These are phyloP conservation scores for Penicillium canescens DNA, from an alignment of 495 filamentous ascomycete species.

Conservation along the genomic window DNA sequence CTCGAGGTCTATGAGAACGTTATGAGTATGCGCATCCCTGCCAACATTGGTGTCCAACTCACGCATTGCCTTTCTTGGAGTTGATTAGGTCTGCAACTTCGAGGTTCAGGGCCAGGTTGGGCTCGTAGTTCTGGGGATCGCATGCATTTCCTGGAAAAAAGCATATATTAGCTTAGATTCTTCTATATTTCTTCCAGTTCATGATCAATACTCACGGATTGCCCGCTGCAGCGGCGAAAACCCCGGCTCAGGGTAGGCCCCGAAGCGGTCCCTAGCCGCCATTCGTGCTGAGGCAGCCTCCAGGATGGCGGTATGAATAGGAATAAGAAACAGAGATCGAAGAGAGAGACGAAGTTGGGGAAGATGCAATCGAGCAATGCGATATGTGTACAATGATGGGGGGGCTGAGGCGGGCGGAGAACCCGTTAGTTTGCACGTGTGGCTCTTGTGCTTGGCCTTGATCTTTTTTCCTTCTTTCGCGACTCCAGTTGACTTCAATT, in stretches of 20 bases:
- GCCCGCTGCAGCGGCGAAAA: slow-evolving; percentile 89
- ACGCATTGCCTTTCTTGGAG: slow-evolving; percentile 94
- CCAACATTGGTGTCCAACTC: slow-evolving; percentile 31
- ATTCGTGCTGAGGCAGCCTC: slow-evolving; percentile 95
- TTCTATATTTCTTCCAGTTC: slow-evolving; percentile 7
- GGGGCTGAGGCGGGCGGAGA: slow-evolving; percentile 21
- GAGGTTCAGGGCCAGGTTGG: slow-evolving; percentile 92
- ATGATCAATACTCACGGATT: slow-evolving; percentile 60
- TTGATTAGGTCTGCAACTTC: slow-evolving; percentile 98
- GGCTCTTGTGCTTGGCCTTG: slow-evolving; percentile 23
- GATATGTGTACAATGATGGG: slow-evolving; percentile 20
- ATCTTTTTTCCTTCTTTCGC: slow-evolving; percentile 17
- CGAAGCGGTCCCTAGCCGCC: slow-evolving; percentile 94
- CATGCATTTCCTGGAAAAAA: slow-evolving; percentile 72
- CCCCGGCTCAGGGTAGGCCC: slow-evolving; percentile 73
- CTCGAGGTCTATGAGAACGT: slow-evolving; percentile 64
- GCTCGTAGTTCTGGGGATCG: slow-evolving; percentile 94
- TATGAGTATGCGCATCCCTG: slow-evolving; percentile 15
- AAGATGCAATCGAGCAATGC: slow-evolving; percentile 15
- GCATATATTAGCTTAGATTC: slow-evolving; percentile 4
- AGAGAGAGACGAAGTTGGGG: slow-evolving; percentile 5
- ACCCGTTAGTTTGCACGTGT: slow-evolving; percentile 28
- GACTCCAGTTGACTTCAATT: not conserved
- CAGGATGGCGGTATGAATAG: slow-evolving; percentile 51
- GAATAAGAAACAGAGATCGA: slow-evolving; percentile 6